Base-by-base conservation (phyloP, 2,329 filamentous ascomycete species). In the Cladosporium sp. region DNA sequence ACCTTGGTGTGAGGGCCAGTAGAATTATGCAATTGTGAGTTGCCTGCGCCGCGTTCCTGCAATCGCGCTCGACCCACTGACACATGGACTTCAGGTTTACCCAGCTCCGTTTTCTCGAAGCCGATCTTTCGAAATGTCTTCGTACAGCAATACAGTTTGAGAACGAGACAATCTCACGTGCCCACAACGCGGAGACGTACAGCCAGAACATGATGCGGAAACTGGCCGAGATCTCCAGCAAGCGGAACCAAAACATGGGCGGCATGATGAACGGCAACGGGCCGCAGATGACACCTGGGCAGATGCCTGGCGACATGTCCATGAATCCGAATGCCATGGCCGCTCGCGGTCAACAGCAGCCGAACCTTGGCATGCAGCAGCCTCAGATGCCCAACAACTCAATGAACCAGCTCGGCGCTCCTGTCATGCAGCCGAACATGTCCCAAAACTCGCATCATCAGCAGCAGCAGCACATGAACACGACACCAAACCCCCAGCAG, bases 11-110 rank as follows among this genome's bases (percentile, higher is more conserved):
- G 18, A 63, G 67, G 38, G 60, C 63, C 9, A 34, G 38, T 16
- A 55, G 54, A 33, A 60, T 67, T 35, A 61, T 70, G 58, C 66
- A 67, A 48, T 54, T 69, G 66, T 69, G 52, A 57, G 66, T 63
- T 9, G 13, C 14, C 16, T 9, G 5, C 28, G 8, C n/a, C 33
- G n/a, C 40, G 40, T 31, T 34, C 13, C 10, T 16, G 22, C 43
- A 41, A 10, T 44, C 38, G 33, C 13, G 22, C 35, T 41, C 40
- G 7, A 41, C 41, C n/a, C 22, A 18, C 41, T 45, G 18, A 53
- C 19, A n/a, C n/a, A 34, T 31, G n/a, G 10, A 33, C 14, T 9
- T 28, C 28, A 63, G 59, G 34, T 49, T 62, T 45, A 57, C 59
- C 41, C 55, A 57, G 41, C 58, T 62, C 16, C 56, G 58, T 14